A percentile compares a stretch with the other conserved stretches of the same genome.
Evolutionary conservation across 768 basidiomycete genomes (phyloP).

Genomic region (Naganishia vaughanmartiniae): DNA sequence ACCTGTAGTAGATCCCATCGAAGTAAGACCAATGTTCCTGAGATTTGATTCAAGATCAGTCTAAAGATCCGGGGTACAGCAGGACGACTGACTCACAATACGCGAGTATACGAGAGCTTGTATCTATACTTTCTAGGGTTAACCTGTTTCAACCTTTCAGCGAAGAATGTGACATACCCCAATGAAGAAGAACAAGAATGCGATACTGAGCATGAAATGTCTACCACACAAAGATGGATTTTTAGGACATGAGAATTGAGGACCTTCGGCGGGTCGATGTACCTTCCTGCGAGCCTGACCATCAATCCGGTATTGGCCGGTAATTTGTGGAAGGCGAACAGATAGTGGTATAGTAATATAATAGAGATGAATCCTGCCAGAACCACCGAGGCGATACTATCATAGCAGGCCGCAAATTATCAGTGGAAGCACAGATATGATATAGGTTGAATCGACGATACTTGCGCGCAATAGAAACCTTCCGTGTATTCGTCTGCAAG

Average conservation of each 20-base stretch:
- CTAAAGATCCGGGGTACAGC: background rate
- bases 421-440: background rate
- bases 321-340: conserved; percentile 30
- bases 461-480: conserved; percentile 36
- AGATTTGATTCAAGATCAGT: background rate
- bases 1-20: conserved; percentile 45
- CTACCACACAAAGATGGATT: conserved; percentile 34
- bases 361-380: conserved; percentile 29
- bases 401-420: background rate
- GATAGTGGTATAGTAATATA: conserved; percentile 38
- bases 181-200: conserved; percentile 31
- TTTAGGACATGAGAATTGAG: background rate
- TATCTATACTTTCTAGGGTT: conserved; percentile 23
- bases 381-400: conserved; percentile 24
- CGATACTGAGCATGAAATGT: conserved; percentile 41
- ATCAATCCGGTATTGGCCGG: background rate
- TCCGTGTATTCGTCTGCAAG: conserved; percentile 30
- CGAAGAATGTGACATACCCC: conserved; percentile 1
- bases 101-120: conserved; percentile 48
- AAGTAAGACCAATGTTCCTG: conserved; percentile 47
- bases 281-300: conserved; percentile 18
- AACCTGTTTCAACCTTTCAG: background rate
- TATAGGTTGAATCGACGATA: background rate
- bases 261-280: conserved; percentile 21
- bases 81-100: conserved; percentile 34